Conservation (phyloP, 441 rosid genomes). For the Capsella rubella region DNA sequence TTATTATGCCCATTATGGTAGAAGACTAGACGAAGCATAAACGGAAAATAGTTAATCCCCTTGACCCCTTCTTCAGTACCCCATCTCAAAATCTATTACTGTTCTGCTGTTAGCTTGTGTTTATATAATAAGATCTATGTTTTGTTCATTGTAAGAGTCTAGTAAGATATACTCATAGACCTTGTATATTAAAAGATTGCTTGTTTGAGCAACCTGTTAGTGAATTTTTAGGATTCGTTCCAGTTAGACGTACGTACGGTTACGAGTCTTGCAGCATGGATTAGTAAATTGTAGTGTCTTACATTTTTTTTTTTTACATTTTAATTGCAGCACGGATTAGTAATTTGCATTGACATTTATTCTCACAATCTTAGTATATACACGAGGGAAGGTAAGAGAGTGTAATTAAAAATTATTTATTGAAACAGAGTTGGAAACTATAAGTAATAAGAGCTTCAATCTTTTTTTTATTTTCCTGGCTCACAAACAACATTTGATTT, state of each 20-base stretch:
- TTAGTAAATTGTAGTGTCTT: too few relatives aligned
- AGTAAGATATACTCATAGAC: not conserved
- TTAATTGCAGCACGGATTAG: too few relatives aligned
- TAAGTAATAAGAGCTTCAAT: not conserved
- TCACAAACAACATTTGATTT: not conserved
- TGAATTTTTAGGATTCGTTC: too few relatives aligned
- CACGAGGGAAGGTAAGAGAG: not conserved
- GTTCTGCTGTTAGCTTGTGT: not conserved
- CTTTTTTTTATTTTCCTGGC: not conserved
- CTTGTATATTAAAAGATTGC: not conserved
- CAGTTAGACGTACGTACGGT: too few relatives aligned
- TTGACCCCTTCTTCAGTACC: not conserved
- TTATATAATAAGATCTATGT: not conserved
- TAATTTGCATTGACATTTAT: not conserved
- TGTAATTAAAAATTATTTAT: not conserved
- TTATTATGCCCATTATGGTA: constrained; percentile 1
- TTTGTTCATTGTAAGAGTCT: not conserved
- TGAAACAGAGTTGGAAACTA: not conserved
- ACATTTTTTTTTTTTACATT: too few relatives aligned
- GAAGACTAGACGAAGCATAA: not conserved
- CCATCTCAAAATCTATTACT: not conserved
- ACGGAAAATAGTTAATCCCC: too few relatives aligned
- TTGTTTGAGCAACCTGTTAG: too few relatives aligned
- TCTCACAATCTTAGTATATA: not conserved
- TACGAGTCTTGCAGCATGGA: too few relatives aligned